Evolutionary conservation across 805 yeast species (phyloP), one percentile per base, ranked within the genome.

Genomic region (Teunomyces cretensis): DNA sequence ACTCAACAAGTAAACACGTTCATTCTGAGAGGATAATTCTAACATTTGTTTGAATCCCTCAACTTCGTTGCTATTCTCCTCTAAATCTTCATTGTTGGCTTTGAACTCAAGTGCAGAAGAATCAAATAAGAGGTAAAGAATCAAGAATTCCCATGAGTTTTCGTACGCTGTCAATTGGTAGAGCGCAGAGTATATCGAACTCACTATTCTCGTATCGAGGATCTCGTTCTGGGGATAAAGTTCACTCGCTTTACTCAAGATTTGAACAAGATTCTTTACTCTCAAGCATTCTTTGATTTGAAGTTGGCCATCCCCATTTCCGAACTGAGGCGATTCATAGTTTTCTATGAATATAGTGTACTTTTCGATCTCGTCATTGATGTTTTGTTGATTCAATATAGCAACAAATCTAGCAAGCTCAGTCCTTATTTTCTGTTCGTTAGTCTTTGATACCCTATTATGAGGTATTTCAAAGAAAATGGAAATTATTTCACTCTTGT

Each of bases 331-430:
- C 1, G 65, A 59, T 11, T 49, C 53, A 35, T 64, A 58, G 5
- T 57, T 48, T 2, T 67, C 61, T 19, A 78, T 54, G 11, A 61
- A 56, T 1, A 63, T 50, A 4, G 62, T 54, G 43, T 64, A 60
- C 9, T 64, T 55, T 36, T 75, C 80, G 16, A 64, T 28, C 12
- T 63, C 60, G 3, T 71, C 76, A 6, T 60, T 55, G 6, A 67
- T 58, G 15, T 61, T 58, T 13, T 76, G 79, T 6, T 54, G 54
- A 44, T 76, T 79, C 17, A 75, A 72, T 6, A 65, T 49, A 6
- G 73, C 62, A 15, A 84, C 62, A 51, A 87, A 81, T 48, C 70
- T 80, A 9, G 85, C 79, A 9, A 82, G 68, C 42, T 84, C 84
- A 14, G 67, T 52, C 37, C 57, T 61, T 13, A 74, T 45, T 48